Conservation (phyloP, 208 protist species). For the Leptomonas pyrrhocoris region DNA sequence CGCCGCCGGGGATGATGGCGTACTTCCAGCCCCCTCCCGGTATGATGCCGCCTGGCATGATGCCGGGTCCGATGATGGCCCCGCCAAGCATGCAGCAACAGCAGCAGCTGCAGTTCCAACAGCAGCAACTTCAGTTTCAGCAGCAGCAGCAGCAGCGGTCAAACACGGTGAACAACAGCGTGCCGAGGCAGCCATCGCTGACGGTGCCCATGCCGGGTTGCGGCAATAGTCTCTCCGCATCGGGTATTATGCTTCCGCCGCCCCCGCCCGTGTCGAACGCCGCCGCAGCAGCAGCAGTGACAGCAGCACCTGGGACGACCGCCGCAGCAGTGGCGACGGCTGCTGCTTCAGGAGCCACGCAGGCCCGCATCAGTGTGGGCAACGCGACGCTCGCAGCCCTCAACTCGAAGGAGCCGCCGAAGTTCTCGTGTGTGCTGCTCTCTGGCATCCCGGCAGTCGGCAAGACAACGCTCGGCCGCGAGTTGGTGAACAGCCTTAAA, state of each 20-base stretch:
- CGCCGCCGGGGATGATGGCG: slow-evolving; percentile 11
- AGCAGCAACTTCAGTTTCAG: background rate
- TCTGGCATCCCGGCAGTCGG: slow-evolving; percentile 76
- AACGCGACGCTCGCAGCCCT: slow-evolving; percentile 72
- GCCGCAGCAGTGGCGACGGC: slow-evolving; percentile 10
- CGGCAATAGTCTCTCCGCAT: background rate
- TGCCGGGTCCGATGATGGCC: slow-evolving; percentile 16
- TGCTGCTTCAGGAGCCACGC: slow-evolving; percentile 12
- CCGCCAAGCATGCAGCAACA: slow-evolving; percentile 1
- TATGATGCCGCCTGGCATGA: slow-evolving; percentile 17
- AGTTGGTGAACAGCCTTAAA: slow-evolving; percentile 76
- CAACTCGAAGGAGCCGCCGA: slow-evolving; percentile 81
- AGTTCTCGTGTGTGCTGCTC: slow-evolving; percentile 88
- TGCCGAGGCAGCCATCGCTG: background rate
- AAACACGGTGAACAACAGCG: background rate
- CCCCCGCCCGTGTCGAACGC: background rate
- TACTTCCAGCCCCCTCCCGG: slow-evolving; percentile 15
- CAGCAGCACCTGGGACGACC: slow-evolving; percentile 6
- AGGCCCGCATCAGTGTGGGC: slow-evolving; percentile 66
- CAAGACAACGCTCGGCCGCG: slow-evolving; percentile 80
- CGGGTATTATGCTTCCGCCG: background rate
- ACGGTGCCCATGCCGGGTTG: background rate
- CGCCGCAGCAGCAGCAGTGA: background rate
- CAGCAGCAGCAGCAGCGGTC: slow-evolving; percentile 17
- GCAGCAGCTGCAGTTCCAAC: slow-evolving; percentile 5